Conservation (phyloP, 1,284 basidiomycete genomes). For the Cutaneotrichosporon arboriforme region DNA sequence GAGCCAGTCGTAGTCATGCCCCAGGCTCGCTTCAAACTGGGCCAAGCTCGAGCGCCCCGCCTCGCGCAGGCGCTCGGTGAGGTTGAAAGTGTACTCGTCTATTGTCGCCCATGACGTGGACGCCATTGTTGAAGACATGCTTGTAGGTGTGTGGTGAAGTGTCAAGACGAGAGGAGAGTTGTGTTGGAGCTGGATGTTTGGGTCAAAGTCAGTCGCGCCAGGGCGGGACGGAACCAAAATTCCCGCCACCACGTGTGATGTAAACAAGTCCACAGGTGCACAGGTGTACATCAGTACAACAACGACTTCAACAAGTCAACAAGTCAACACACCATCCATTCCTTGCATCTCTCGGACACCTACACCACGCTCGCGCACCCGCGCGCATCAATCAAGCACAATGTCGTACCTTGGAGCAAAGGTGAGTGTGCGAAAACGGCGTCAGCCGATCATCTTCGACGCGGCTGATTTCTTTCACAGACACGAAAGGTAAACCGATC, state of each 20-base stretch:
- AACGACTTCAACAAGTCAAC: background rate
- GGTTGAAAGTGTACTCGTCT: conserved; percentile 32
- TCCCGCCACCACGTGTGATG: background rate
- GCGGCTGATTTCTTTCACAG: conserved; percentile 36
- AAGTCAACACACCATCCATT: background rate
- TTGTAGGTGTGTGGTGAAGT: background rate
- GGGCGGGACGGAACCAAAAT: conserved; percentile 16
- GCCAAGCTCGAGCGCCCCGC: conserved; percentile 31
- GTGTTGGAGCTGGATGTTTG: background rate
- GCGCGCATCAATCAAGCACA: background rate
- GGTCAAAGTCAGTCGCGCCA: background rate
- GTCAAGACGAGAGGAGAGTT: background rate
- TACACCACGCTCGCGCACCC: background rate
- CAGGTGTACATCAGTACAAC: background rate
- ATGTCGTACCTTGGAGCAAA: conserved; percentile 31
- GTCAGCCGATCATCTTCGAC: background rate
- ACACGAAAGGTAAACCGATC: conserved; percentile 39
- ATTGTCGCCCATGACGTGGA: conserved; percentile 17
- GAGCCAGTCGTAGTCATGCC: conserved; percentile 43
- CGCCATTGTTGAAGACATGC: background rate
- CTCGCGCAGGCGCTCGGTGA: conserved; percentile 27
- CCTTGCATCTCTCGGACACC: background rate
- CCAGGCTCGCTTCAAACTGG: conserved; percentile 37
- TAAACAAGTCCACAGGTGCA: background rate
- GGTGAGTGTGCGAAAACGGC: conserved; percentile 22